Percentiles rank a stretch among this genome's conserved stretches.
Evolutionary conservation across 805 yeast species (phyloP).

Genomic region (Zygosaccharomyces kombuchaensis): DNA sequence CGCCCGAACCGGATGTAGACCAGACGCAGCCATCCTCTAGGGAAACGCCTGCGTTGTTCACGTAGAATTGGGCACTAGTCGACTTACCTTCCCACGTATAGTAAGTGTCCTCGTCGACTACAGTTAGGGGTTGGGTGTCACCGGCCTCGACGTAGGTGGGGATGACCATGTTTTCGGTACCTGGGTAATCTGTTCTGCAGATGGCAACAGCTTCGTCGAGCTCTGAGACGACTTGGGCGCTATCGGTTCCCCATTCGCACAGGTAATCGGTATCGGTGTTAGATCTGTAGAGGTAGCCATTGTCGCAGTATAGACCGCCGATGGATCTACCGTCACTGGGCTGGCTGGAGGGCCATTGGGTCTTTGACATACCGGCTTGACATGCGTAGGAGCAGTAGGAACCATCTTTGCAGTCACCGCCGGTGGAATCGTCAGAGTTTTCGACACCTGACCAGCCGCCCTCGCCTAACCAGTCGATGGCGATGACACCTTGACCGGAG

Average conservation of each 20-base stretch:
- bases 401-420: slow-evolving; percentile 73
- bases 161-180: slow-evolving; percentile 74
- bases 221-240: slow-evolving; percentile 66
- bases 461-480: slow-evolving; percentile 51
- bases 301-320: slow-evolving; percentile 87
- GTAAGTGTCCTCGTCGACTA: slow-evolving; percentile 56
- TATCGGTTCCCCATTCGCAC: slow-evolving; percentile 81
- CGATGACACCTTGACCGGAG: slow-evolving; percentile 66
- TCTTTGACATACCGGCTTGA: slow-evolving; percentile 98
- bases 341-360: slow-evolving; percentile 92
- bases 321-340: slow-evolving; percentile 86
- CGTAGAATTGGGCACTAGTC: slow-evolving; percentile 72
- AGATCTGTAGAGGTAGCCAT: slow-evolving; percentile 79
- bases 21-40: slow-evolving; percentile 67
- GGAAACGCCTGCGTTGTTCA: slow-evolving; percentile 71
- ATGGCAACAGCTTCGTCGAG: slow-evolving; percentile 61
- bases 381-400: slow-evolving; percentile 96
- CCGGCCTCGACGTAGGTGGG: slow-evolving; percentile 59
- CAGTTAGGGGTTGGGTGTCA: slow-evolving; percentile 46
- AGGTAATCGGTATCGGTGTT: slow-evolving; percentile 62
- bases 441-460: slow-evolving; percentile 47
- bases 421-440: slow-evolving; percentile 48
- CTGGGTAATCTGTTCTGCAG: slow-evolving; percentile 79
- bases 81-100: slow-evolving; percentile 58
- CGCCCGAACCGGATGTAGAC: slow-evolving; percentile 55